phyloP scores from a whole-genome alignment of 2,329 filamentous ascomycete species.

The Trichoderma sp. region DNA sequence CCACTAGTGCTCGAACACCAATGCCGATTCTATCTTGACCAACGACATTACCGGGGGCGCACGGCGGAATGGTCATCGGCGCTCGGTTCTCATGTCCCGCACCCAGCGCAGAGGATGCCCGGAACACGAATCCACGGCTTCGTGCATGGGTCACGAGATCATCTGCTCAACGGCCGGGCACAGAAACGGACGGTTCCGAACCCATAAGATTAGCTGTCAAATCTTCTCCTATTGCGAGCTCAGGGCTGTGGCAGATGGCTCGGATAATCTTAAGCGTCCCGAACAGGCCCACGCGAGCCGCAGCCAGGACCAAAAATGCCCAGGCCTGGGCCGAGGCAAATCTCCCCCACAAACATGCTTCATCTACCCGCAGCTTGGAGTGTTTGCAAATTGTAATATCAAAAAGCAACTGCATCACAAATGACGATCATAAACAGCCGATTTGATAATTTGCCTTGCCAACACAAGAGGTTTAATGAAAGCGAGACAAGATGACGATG shows the following conservation, averaged over 20 bases:
- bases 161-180: neutral
- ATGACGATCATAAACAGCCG: neutral
- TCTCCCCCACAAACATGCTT: constrained; percentile 22
- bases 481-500: neutral
- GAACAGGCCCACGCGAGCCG: neutral
- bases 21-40: neutral
- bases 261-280: constrained; percentile 5
- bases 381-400: neutral
- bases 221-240: neutral
- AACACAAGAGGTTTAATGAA: neutral
- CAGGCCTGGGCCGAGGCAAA: constrained; percentile 2
- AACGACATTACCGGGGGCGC: neutral
- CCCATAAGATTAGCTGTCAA: neutral
- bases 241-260: constrained; percentile 3
- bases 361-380: neutral
- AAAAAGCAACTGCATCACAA: neutral
- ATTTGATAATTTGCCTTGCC: neutral
- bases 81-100: neutral
- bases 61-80: neutral
- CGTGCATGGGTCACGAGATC: constrained; percentile 6
- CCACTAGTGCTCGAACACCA: neutral
- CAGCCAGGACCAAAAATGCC: neutral
- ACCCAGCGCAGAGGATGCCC: neutral
- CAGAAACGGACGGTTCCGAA: constrained; percentile 2
- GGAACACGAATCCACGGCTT: neutral